These are phyloP conservation scores for Thermothielavioides terrestris DNA, from an alignment of 495 filamentous ascomycete genomes.

Conservation along the genomic window DNA sequence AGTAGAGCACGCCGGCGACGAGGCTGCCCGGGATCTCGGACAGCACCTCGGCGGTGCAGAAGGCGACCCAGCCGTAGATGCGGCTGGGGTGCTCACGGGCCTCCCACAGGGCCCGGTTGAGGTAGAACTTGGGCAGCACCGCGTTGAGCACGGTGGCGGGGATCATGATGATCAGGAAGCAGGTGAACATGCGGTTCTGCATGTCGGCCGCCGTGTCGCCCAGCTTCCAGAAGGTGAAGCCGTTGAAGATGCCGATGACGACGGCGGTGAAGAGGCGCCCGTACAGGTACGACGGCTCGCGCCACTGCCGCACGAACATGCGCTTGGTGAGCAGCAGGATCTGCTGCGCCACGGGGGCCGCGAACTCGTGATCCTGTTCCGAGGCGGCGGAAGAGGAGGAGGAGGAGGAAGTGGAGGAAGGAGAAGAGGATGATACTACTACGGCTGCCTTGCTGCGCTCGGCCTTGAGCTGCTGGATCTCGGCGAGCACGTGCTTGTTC, in stretches of 20 bases:
- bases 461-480: conserved; percentile 59
- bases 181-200: conserved; percentile 73
- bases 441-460: conserved; percentile 15
- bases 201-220: conserved; percentile 59
- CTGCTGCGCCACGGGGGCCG: conserved; percentile 34
- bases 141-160: conserved; percentile 62
- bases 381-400: background rate
- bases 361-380: conserved; percentile 23
- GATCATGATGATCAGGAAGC: conserved; percentile 66
- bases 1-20: conserved; percentile 59
- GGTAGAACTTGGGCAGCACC: conserved; percentile 78
- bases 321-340: conserved; percentile 44
- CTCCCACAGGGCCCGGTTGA: conserved; percentile 67
- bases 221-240: conserved; percentile 80
- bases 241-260: conserved; percentile 59
- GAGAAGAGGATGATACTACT: background rate
- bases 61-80: conserved; percentile 80
- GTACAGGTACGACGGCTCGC: conserved; percentile 67
- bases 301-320: conserved; percentile 73
- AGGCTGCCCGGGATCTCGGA: conserved; percentile 69
- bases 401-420: background rate
- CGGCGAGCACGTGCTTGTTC: conserved; percentile 51
- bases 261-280: conserved; percentile 50
- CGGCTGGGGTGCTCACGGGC: conserved; percentile 64
- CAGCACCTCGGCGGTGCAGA: conserved; percentile 65